Percentiles rank a stretch among this genome's conserved stretches.
These are phyloP conservation scores for Bimuria novae-zelandiae DNA, from an alignment of 2,329 filamentous ascomycete species.

Conservation along the genomic window DNA sequence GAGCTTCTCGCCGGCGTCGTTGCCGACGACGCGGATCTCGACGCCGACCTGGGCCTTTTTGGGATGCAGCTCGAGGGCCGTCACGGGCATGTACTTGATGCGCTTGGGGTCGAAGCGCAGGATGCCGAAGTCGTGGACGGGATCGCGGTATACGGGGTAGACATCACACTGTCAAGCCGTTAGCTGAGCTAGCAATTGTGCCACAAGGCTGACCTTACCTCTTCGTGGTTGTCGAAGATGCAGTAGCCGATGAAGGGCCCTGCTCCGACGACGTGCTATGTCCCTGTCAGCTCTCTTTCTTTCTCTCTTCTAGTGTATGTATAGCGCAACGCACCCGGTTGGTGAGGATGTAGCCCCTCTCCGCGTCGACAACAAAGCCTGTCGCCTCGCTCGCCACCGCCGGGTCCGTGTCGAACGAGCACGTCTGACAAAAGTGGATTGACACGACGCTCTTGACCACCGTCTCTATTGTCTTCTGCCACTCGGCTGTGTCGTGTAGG, in stretches of 20 bases:
- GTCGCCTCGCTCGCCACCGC: conserved; percentile 95
- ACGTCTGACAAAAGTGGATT: conserved; percentile 98
- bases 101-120: conserved; percentile 93
- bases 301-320: neutral
- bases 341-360: conserved; percentile 71
- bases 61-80: conserved; percentile 77
- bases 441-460: conserved; percentile 96
- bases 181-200: conserved; percentile 10
- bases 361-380: conserved; percentile 94
- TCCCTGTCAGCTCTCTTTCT: conserved; percentile 27
- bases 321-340: conserved; percentile 46
- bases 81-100: conserved; percentile 95
- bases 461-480: conserved; percentile 93
- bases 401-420: conserved; percentile 95
- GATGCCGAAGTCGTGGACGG: conserved; percentile 97
- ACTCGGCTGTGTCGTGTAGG: conserved; percentile 74
- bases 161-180: conserved; percentile 74
- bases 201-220: conserved; percentile 51
- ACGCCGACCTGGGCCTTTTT: conserved; percentile 86
- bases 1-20: conserved; percentile 97
- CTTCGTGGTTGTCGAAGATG: conserved; percentile 98
- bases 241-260: conserved; percentile 98
- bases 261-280: conserved; percentile 84
- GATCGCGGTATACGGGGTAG: conserved; percentile 94
- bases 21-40: conserved; percentile 96